These are phyloP conservation scores for Ogataea naganishii DNA, from an alignment of 805 yeast genomes.

Conservation along the genomic window DNA sequence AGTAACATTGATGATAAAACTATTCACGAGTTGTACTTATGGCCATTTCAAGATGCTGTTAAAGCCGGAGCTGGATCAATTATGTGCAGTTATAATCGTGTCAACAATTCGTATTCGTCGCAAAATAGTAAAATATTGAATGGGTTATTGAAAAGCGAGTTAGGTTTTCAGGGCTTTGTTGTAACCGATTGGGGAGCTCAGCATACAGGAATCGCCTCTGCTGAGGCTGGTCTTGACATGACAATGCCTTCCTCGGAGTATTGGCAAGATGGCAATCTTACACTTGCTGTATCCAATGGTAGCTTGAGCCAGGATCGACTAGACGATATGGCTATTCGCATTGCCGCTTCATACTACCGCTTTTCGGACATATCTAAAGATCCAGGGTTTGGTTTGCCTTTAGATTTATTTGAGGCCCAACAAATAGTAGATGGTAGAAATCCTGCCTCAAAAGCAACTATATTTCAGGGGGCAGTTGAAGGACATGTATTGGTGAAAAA, in stretches of 20 bases:
- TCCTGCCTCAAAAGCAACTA: slow-evolving; percentile 36
- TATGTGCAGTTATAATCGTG: slow-evolving; percentile 53
- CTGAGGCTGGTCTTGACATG: slow-evolving; percentile 56
- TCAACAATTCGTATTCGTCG: slow-evolving; percentile 50
- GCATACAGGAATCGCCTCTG: slow-evolving; percentile 47
- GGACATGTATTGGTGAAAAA: slow-evolving; percentile 50
- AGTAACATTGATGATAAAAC: slow-evolving; percentile 51
- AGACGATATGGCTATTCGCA: slow-evolving; percentile 55
- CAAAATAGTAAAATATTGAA: slow-evolving; percentile 50
- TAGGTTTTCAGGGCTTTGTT: slow-evolving; percentile 63
- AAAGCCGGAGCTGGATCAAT: slow-evolving; percentile 52
- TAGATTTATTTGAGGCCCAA: slow-evolving; percentile 44
- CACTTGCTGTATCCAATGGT: slow-evolving; percentile 45
- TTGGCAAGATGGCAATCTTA: slow-evolving; percentile 43
- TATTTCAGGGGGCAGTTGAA: slow-evolving; percentile 47
- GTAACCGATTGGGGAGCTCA: slow-evolving; percentile 63
- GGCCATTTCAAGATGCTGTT: slow-evolving; percentile 62
- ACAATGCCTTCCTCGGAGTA: slow-evolving; percentile 53
- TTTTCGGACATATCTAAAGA: slow-evolving; percentile 25
- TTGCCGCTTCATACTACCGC: slow-evolving; percentile 48
- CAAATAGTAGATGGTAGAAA: slow-evolving; percentile 47
- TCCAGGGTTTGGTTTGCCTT: slow-evolving; percentile 33
- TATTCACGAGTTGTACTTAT: slow-evolving; percentile 51
- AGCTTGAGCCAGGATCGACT: slow-evolving; percentile 44
- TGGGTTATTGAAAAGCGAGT: slow-evolving; percentile 46